These are phyloP conservation scores for Pyrenochaeta sp. DNA, from an alignment of 2,329 filamentous ascomycete species.

Conservation along the genomic window DNA sequence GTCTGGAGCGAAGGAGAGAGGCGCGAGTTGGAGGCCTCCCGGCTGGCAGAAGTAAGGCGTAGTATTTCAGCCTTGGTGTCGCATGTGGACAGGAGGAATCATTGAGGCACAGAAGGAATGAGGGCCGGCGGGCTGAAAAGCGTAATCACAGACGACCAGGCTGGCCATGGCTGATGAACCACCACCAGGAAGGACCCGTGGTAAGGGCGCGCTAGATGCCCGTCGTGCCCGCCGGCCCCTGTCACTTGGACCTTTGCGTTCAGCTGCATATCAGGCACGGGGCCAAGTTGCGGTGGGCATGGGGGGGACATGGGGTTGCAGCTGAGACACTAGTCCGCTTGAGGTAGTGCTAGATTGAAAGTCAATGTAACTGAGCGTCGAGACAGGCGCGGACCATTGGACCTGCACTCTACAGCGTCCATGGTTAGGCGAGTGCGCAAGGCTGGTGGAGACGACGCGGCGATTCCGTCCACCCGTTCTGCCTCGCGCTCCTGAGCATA, in stretches of 20 bases:
- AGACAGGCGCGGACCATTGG: conserved; percentile 17
- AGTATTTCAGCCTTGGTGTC: conserved; percentile 1
- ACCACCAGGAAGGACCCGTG: conserved; percentile 18
- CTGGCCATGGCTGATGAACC: conserved; percentile 29
- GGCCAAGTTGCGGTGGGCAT: conserved; percentile 32
- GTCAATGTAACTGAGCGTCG: conserved; percentile 21
- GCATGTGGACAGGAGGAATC: conserved; percentile 1
- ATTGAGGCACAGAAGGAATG: conserved; percentile 12
- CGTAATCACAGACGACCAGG: conserved; percentile 13
- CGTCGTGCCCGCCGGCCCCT: conserved; percentile 28
- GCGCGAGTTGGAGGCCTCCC: not conserved
- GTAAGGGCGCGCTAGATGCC: conserved; percentile 20
- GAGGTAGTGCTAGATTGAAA: conserved; percentile 22
- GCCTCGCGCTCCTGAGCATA: not conserved
- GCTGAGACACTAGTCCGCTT: conserved; percentile 25
- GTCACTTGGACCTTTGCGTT: conserved; percentile 30
- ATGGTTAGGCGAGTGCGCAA: conserved; percentile 3
- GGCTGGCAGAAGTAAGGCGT: not conserved
- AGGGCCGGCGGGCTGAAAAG: conserved; percentile 18
- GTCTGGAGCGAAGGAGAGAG: conserved; percentile 1
- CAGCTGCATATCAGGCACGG: conserved; percentile 27
- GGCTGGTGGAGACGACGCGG: conserved; percentile 13
- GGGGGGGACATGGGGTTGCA: conserved; percentile 24
- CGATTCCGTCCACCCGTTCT: conserved; percentile 19
- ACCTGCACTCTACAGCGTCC: conserved; percentile 4